Base-by-base conservation (phyloP, 768 basidiomycete species). In the Calocera viscosa region DNA sequence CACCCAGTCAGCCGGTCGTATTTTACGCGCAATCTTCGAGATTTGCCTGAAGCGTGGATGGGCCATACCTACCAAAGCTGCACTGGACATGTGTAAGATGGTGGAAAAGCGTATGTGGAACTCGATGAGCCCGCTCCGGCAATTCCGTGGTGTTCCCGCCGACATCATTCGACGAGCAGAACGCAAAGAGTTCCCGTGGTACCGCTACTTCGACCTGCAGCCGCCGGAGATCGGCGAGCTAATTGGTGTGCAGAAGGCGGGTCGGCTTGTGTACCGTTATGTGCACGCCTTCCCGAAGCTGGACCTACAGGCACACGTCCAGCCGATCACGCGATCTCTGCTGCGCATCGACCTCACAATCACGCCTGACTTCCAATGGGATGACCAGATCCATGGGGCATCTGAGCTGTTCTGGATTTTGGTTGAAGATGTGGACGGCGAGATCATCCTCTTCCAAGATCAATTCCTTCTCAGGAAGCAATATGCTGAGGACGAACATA, bases 31-130 rank as follows among this genome's bases (percentile, higher is more conserved):
- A 17, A 90, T 99, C 74, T 97, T 94, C 71, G 95, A 99, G 77
- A 99, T 98, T 66, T 97, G 94, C 74, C 78, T 97, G 68, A 96
- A 95, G 78, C 87, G 94, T 47, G 94, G 94, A n/a, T 99, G 96
- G 96, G 92, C 96, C 1, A 82, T 89, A 0, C 92, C 94, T 0
- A 93, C 95, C 0, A 87, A 91, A 71, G 88, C 91, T 7, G 92
- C 92, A 2, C 82, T 98, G 32, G 89, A 93, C 68, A 77, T 99
- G 67, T 98, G 94, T 80, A 97, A 98, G 78, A 95, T 95, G 93
- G 89, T 91, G 0, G 91, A 92, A 73, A 85, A 87, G 71, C 78
- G 87, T 66, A 90, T 92, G 91, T 98, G 95, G 95, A 86, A 87
- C 35, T 94, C 94, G 0, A 98, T 98, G 94, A 94, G 94, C 0